Base-by-base conservation (phyloP, 2,329 filamentous ascomycete species). In the Cladosporium oxysporum region DNA sequence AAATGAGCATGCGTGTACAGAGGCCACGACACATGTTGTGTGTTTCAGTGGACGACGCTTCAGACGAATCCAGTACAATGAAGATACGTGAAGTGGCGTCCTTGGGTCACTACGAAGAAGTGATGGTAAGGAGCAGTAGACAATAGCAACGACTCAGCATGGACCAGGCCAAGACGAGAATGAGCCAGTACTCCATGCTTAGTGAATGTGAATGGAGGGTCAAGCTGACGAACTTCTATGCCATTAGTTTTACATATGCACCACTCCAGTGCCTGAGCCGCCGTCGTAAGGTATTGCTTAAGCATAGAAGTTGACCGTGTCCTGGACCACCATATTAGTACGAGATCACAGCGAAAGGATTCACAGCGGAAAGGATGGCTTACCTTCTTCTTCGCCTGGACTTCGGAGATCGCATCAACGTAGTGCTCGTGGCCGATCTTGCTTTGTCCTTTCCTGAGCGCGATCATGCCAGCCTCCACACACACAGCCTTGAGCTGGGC, bases 381-480 rank as follows among this genome's bases (percentile, higher is more conserved):
- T 65, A 74, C 92, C 87, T 96, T 96, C 90, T 97, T 97, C 89
- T 97, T 89, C 69, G 90, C 89, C 79, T 93, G 92, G 73, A 99
- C 95, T 81, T 99, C 95, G 44, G 93, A 87, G 79, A 99, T 98
- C 68, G 95, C 95, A 83, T 99, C 95, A 60, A 99, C 95, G 77
- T 98, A 99, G 80, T 99, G 92, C 83, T 99, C 95, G 78, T 99
- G 95, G 67, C 91, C 91, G 76, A 99, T 95, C 86, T 97, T 97
- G 81, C 90, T 93, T 85, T 96, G 93, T 68, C 95, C 95, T 79
- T 90, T 92, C 72, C 95, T 88, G 76, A 99, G 83, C 31, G 95
- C 95, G 81, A 99, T 99, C 95, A 99, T 99, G 77, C 95, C 95
- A 61, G 95, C 95, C 83, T 99, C 95, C 29, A 99, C 95, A 79